Evolutionary conservation across 2,329 filamentous ascomycete genomes (phyloP).

Genomic region (Fusarium sambucinum): DNA sequence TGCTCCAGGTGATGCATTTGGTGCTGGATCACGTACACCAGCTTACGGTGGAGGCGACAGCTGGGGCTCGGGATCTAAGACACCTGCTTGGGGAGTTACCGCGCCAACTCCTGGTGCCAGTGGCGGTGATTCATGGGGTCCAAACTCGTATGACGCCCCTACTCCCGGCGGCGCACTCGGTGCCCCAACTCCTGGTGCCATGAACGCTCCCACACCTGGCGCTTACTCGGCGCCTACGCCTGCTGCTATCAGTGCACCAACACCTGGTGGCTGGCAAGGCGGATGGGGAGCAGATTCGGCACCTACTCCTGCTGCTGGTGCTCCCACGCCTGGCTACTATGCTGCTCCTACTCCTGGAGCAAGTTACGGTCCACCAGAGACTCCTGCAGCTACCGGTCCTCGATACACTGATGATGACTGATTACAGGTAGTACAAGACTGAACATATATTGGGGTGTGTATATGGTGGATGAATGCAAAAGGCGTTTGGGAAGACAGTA

Average conservation of each 20-base stretch:
- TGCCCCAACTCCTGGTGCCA: slow-evolving; percentile 71
- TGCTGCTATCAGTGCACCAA: slow-evolving; percentile 74
- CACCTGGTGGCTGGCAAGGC: slow-evolving; percentile 73
- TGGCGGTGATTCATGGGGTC: slow-evolving; percentile 69
- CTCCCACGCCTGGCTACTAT: slow-evolving; percentile 76
- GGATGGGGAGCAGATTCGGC: slow-evolving; percentile 73
- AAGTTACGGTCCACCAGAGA: slow-evolving; percentile 65
- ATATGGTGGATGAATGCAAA: slow-evolving; percentile 21
- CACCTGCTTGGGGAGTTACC: slow-evolving; percentile 76
- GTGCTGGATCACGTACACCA: slow-evolving; percentile 75
- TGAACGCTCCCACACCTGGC: slow-evolving; percentile 79
- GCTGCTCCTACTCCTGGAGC: slow-evolving; percentile 75
- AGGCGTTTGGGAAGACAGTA: slow-evolving; percentile 38
- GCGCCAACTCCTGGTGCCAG: slow-evolving; percentile 70
- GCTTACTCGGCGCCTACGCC: slow-evolving; percentile 75
- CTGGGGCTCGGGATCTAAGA: slow-evolving; percentile 79
- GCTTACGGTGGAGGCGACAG: slow-evolving; percentile 72
- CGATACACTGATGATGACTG: slow-evolving; percentile 65
- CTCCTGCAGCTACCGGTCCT: slow-evolving; percentile 70
- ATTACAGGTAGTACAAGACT: slow-evolving; percentile 20
- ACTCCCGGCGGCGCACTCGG: slow-evolving; percentile 72
- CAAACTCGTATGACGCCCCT: slow-evolving; percentile 74
- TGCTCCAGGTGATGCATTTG: slow-evolving; percentile 70
- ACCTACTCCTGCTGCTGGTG: slow-evolving; percentile 73
- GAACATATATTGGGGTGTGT: slow-evolving; percentile 5